Evolutionary conservation across 176 grass and related monocot species (phyloP), one percentile per base, ranked within the genome.

Genomic region (Tillandsia leiboldiana): DNA sequence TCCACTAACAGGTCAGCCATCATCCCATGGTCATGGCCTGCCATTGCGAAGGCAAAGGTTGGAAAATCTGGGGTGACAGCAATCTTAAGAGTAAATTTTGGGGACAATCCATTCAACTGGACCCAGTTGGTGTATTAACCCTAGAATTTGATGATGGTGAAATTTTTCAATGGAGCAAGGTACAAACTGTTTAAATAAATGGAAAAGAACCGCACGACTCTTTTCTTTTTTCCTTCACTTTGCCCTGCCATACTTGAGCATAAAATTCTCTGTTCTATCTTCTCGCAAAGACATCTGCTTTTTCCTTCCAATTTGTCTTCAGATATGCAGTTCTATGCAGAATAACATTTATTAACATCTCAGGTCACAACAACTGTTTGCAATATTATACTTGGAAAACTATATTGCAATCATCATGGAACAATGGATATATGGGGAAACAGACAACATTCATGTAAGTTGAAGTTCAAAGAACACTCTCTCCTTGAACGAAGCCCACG

Each of bases 21-120:
- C 81, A 87, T 70, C 81, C 85, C 52, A 77, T 77, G 81, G 76
- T 83, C 56, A 83, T 87, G 75, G 81, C 85, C 13, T 87, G 81
- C 78, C 85, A 87, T 15, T 84, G 72, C 73, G 81, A 87, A 84
- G 85, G 85, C 49, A 83, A 63, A 73, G 85, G 81, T 17, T 87
- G 85, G 77, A 87, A 59, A 80, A 77, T 80, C 29, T 87, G 72
- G 80, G 85, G 85, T n/a, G 85, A 87, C n/a, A 87, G 85, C 80
- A 83, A 76, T 67, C 72, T 87, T 42, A 80, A 75, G 67, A 83
- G 76, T 51, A 83, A 87, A 66, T 87, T 87, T 66, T 73, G 77
- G 81, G 85, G 85, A 9, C 81, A 83, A 68, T 77, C 81, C 28
- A 88, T 88, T 80, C 85, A 88, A 69, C 65, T 88, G 42, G 73